Evolutionary conservation across 78 protist genomes (phyloP), one percentile per base, ranked within the genome.

Genomic region (Dictyostelium firmibasis): DNA sequence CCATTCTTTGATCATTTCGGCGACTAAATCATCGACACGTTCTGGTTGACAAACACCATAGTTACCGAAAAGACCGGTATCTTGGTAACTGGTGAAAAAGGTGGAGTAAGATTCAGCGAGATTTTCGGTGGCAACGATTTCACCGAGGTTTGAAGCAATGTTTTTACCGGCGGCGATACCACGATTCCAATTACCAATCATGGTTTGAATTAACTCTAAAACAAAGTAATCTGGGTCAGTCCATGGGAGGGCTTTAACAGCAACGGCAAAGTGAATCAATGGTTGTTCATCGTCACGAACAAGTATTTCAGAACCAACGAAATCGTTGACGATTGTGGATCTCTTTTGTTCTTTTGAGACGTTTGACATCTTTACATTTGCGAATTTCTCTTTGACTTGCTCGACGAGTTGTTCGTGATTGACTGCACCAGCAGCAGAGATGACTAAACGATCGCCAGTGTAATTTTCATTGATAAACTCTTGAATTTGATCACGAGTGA

Each of bases 51-150:
- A 64, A 44, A 97, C 97, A 29, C 91, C 33, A 89, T 98, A 91
- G 81, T 87, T 72, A 29, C 99, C 99, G 75, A 98, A 98, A 44
- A 99, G 95, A 57, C 99, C 98, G 6, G 99, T 98, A 97, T 98
- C 99, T n/a, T 72, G 43, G 98, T 99, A 99, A 78, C 96, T 44
- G 4, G 98, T 93, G 97, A 95, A 81, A 98, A 99, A 99, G 69
- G 98, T 53, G 60, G 50, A 75, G 72, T 92, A 74, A 41, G 67
- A 25, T 74, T 91, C 83, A 41, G 97, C 99, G 27, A 96, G 88
- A 53, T 89, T 27, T 81, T 96, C 97, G 14, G 95, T 81, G 96
- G 95, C 92, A 23, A 97, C 89, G 16, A 38, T 29, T 82, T 82
- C 94, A 69, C 92, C 96, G 57, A 97, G 96, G 23, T 27, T 67